Conservation (phyloP, 805 yeast species). For the Teunomyces kruisii region DNA sequence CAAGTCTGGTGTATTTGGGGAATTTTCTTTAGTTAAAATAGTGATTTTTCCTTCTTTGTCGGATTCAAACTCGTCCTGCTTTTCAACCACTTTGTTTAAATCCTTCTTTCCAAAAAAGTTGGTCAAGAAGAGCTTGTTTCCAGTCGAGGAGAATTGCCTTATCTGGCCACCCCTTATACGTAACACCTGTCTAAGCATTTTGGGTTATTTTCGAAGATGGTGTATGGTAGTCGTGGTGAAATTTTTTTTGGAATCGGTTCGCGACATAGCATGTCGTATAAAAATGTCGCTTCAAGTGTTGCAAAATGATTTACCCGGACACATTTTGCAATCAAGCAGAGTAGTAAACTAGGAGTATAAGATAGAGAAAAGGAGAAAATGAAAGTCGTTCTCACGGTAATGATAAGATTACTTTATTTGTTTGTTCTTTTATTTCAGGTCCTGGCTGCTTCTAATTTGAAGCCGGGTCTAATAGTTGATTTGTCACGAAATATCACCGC, state of each 20-base stretch:
- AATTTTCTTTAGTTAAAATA: slow-evolving; percentile 35
- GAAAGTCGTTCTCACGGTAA: not conserved
- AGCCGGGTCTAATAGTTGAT: not conserved
- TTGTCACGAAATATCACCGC: not conserved
- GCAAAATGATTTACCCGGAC: slow-evolving; percentile 2
- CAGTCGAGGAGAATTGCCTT: not conserved
- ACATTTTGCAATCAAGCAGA: slow-evolving; percentile 3
- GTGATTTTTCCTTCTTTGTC: slow-evolving; percentile 33
- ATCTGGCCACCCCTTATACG: slow-evolving; percentile 1
- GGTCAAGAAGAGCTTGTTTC: not conserved
- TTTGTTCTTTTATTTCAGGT: not conserved
- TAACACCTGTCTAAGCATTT: slow-evolving; percentile 3
- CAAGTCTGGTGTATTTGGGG: slow-evolving; percentile 29
- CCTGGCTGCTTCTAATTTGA: not conserved
- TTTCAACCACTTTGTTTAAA: slow-evolving; percentile 33
- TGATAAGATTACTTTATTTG: not conserved
- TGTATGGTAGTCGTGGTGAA: not conserved
- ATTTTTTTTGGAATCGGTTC: not conserved
- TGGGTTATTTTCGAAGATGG: not conserved
- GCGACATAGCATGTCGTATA: not conserved
- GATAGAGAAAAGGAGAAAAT: not conserved
- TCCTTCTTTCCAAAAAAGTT: slow-evolving; percentile 35
- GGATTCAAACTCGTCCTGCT: slow-evolving; percentile 37
- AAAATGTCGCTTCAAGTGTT: not conserved
- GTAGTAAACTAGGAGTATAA: not conserved